A percentile compares a stretch with the other conserved stretches of the same genome.
Evolutionary conservation across 1,284 basidiomycete genomes (phyloP).

Genomic region (Ustilago vetiveriae): DNA sequence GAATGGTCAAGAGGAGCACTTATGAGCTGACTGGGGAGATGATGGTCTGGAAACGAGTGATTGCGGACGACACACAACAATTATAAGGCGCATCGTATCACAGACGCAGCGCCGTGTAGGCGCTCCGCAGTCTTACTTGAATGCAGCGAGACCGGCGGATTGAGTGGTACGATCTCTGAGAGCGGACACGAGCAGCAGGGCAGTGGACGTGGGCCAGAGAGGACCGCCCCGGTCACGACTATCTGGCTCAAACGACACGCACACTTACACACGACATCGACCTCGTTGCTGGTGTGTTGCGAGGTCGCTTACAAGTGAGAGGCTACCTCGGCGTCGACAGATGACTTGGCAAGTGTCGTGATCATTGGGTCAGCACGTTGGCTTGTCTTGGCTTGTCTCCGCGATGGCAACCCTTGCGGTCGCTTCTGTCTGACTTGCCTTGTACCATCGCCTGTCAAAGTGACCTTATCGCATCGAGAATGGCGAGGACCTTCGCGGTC

Average conservation of each 20-base stretch:
- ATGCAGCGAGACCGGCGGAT: constrained; percentile 5
- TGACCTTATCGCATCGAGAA: constrained; percentile 23
- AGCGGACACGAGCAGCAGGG: not conserved
- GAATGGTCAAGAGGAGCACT: not conserved
- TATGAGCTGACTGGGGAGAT: not conserved
- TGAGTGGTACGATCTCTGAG: not conserved
- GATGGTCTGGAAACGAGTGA: not conserved
- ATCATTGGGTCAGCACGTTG: constrained; percentile 10
- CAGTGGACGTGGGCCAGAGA: not conserved
- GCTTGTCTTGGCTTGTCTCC: too few species aligned
- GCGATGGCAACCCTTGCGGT: constrained; percentile 9
- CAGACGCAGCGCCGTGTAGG: not conserved
- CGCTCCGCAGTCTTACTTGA: constrained; percentile 5
- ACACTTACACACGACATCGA: constrained; percentile 44
- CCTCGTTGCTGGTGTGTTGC: constrained; percentile 4
- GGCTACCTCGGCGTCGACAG: too few species aligned
- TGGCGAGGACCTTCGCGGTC: constrained; percentile 39
- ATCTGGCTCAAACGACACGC: not conserved
- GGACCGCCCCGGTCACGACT: constrained; percentile 31
- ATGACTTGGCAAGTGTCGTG: constrained; percentile 4
- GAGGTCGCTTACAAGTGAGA: not conserved
- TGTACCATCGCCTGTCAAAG: not conserved
- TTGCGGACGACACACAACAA: constrained; percentile 2
- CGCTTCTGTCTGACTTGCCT: constrained; percentile 6
- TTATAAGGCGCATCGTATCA: constrained; percentile 2